Conservation (phyloP, 768 basidiomycete genomes). For the Vararia minispora region DNA sequence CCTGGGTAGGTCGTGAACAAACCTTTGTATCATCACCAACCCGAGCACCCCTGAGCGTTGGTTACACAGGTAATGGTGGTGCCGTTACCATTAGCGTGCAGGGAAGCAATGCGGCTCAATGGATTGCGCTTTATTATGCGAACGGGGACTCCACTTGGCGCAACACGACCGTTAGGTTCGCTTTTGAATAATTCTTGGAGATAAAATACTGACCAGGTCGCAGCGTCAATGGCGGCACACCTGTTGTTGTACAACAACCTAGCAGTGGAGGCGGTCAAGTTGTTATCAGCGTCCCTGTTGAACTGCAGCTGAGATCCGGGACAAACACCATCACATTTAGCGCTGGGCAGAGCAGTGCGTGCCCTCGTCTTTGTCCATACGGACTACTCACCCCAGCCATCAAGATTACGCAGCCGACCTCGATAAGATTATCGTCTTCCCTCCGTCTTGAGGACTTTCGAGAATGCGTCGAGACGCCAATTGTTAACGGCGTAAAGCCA, state of each 20-base stretch:
- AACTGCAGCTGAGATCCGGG: conserved; percentile 36
- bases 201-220: not conserved
- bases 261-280: conserved; percentile 44
- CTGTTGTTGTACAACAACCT: conserved; percentile 43
- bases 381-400: not conserved
- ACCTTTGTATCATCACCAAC: not conserved
- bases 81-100: conserved; percentile 45
- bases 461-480: too few relatives aligned
- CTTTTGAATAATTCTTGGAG: not conserved
- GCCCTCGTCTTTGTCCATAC: conserved; percentile 3
- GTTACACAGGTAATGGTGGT: conserved; percentile 38
- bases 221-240: conserved; percentile 49
- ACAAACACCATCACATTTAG: conserved; percentile 41
- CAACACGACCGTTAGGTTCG: conserved; percentile 47
- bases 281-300: conserved; percentile 44
- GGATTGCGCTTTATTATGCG: conserved; percentile 51
- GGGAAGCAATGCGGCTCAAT: conserved; percentile 41
- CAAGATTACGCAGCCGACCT: conserved; percentile 44
- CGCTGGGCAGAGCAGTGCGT: conserved; percentile 39
- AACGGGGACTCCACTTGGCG: conserved; percentile 52
- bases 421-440: conserved; percentile 52
- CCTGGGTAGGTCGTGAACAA: conserved; percentile 38
- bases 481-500: too few relatives aligned
- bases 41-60: not conserved
- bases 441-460: not conserved